These are phyloP conservation scores for Gypsophila paniculata DNA, from an alignment of 179 eudicot species.

Conservation along the genomic window DNA sequence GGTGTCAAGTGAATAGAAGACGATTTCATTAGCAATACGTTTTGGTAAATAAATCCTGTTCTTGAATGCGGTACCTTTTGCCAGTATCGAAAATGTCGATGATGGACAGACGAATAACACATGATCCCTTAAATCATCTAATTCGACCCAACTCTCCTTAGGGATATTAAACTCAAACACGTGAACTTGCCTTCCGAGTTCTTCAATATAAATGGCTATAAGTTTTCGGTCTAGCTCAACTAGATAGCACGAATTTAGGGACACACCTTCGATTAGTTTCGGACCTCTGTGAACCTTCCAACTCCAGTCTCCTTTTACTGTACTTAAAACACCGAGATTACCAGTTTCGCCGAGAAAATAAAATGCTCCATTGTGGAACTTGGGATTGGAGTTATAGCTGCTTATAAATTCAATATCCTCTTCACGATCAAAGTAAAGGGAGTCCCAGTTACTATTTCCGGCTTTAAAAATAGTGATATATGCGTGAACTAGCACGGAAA, in stretches of 20 bases:
- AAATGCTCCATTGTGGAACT: constrained; percentile 1
- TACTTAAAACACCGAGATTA: neutral
- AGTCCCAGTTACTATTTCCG: neutral
- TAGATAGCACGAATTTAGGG: neutral
- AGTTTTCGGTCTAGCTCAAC: neutral
- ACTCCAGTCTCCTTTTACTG: neutral
- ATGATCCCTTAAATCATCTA: neutral
- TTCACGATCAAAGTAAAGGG: neutral
- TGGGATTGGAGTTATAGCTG: neutral
- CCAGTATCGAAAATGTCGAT: neutral
- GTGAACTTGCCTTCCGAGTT: neutral
- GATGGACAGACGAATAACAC: neutral
- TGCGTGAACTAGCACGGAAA: neutral
- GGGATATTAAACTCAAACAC: constrained; percentile 2
- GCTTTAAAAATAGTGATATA: neutral
- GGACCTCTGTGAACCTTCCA: neutral
- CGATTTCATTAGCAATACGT: constrained; percentile 1
- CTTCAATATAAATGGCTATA: neutral
- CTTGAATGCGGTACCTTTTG: neutral
- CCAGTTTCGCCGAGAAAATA: neutral
- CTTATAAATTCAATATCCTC: neutral
- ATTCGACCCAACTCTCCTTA: neutral
- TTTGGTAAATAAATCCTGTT: constrained; percentile 14
- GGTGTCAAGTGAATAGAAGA: constrained; percentile 14
- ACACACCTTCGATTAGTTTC: neutral